Evolutionary conservation across 2,329 filamentous ascomycete genomes (phyloP).

Genomic region (Domatiomyces globalis): DNA sequence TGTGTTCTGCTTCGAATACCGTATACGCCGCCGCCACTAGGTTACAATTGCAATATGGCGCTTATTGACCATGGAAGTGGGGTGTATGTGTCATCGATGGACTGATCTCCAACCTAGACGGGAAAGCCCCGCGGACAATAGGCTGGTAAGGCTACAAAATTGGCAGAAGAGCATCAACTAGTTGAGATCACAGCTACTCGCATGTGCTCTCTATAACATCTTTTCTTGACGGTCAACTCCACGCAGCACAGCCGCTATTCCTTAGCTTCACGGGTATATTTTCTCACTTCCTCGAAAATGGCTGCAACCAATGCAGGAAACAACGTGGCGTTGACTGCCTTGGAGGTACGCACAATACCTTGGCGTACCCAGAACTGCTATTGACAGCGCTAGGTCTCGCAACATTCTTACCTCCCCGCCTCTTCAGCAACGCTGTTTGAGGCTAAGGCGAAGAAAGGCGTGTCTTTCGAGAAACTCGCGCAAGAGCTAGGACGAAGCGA

Average conservation of each 20-base stretch:
- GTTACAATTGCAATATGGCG: background rate
- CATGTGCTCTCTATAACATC: background rate
- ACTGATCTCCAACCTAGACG: background rate
- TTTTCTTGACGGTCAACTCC: background rate
- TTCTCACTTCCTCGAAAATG: background rate
- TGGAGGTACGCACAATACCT: constrained; percentile 25
- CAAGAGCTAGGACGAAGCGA: constrained; percentile 61
- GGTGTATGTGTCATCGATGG: background rate
- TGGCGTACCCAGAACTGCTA: constrained; percentile 3
- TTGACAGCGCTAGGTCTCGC: constrained; percentile 39
- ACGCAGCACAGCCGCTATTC: background rate
- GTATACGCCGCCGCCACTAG: background rate
- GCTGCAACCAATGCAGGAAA: background rate
- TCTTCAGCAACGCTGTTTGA: constrained; percentile 63
- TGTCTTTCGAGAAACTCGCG: constrained; percentile 69
- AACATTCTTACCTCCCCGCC: constrained; percentile 54
- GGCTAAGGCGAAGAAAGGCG: constrained; percentile 59
- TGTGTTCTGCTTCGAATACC: background rate
- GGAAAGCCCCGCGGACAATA: background rate
- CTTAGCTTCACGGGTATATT: background rate
- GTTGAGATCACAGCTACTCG: background rate
- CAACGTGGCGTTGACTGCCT: constrained; percentile 31
- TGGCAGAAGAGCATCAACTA: background rate
- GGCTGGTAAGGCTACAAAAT: background rate
- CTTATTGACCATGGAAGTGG: background rate